A percentile compares a stretch with the other conserved stretches of the same genome.
These are phyloP conservation scores for Backusella australiensis DNA, from an alignment of 192 early-diverging fungal genomes.

Conservation along the genomic window DNA sequence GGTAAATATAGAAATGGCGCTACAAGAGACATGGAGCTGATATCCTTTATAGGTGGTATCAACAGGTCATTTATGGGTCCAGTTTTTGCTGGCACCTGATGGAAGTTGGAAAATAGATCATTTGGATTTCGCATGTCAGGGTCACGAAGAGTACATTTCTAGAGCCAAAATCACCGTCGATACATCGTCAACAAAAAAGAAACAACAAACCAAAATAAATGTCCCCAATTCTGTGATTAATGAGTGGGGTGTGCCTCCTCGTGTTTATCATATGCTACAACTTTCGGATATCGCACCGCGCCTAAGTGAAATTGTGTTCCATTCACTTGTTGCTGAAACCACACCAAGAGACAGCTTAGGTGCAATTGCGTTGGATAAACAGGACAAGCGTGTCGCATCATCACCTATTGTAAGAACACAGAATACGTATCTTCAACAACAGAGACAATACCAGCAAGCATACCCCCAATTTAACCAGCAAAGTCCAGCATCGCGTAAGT, in stretches of 20 bases:
- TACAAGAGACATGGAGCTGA: no score
- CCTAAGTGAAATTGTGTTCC: constrained; percentile 12
- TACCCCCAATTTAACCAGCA: constrained; percentile 5
- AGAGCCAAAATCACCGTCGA: background rate
- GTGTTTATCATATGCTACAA: constrained; percentile 18
- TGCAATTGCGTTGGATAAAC: constrained; percentile 14
- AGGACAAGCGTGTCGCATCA: background rate
- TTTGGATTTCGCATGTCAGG: constrained; percentile 19
- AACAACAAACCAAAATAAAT: background rate
- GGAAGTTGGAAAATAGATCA: constrained; percentile 23
- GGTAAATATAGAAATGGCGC: background rate
- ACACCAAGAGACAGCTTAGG: constrained; percentile 17
- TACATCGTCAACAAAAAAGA: background rate
- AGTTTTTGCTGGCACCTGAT: constrained; percentile 5
- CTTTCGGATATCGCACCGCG: constrained; percentile 12
- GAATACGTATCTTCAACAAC: constrained; percentile 4
- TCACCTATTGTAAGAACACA: constrained; percentile 24
- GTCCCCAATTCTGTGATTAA: constrained; percentile 11
- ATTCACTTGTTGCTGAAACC: constrained; percentile 9
- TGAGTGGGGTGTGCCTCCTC: constrained; percentile 18
- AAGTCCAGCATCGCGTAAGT: constrained; percentile 12
- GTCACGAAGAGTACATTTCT: constrained; percentile 9
- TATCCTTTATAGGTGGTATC: constrained; percentile 1
- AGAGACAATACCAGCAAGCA: constrained; percentile 13
- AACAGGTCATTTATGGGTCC: constrained; percentile 22